Base-by-base conservation (phyloP, 257 asterid genomes). In the Gentiana macrophylla region DNA sequence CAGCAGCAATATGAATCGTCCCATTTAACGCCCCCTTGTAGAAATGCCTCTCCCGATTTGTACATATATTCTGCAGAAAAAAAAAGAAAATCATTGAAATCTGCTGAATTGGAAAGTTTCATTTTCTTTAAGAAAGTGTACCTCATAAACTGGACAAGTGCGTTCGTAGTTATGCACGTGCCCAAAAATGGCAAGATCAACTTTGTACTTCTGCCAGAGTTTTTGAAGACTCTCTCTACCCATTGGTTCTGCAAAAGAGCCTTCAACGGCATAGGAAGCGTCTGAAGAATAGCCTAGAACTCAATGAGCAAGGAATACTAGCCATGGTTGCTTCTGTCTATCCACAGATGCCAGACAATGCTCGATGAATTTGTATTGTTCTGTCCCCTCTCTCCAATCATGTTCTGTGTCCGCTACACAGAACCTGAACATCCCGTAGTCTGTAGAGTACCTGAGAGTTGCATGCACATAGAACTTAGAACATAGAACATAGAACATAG, bases 391-490 rank as follows among this genome's bases (percentile, higher is more conserved):
- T 73, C 97, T 73, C 97, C 97, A 88, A 49, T 88, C 94, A 32
- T 80, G 95, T 63, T 88, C 97, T 0, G 97, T 74, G 66, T 88
- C 88, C 1, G 94, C 97, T 66, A 88, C 53, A 62, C 96, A 84
- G 78, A 88, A 88, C 52, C 86, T 78, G 77, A 88, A 88, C 95
- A 88, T 88, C 32, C 96, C 96, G 67, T 82, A 88, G 70, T 88
- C 96, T 0, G 95, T 80, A 13, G 84, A 61, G 66, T 86, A 86
- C 95, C 95, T 86, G 79, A 12, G 5, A 49, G 11, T 24, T 24
- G 24, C 24, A 24, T 24, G 24, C 24, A 24, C 24, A 24, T 24
- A 24, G 24, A 24, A 24, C 24, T 24, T 24, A 24, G 24, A 24
- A 24, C 24, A 24, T 24, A 24, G 24, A 24, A 24, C 24, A 24